Evolutionary conservation across 1,139 yeast genomes (phyloP).

Genomic region (Geotrichum cucujoidarum): DNA sequence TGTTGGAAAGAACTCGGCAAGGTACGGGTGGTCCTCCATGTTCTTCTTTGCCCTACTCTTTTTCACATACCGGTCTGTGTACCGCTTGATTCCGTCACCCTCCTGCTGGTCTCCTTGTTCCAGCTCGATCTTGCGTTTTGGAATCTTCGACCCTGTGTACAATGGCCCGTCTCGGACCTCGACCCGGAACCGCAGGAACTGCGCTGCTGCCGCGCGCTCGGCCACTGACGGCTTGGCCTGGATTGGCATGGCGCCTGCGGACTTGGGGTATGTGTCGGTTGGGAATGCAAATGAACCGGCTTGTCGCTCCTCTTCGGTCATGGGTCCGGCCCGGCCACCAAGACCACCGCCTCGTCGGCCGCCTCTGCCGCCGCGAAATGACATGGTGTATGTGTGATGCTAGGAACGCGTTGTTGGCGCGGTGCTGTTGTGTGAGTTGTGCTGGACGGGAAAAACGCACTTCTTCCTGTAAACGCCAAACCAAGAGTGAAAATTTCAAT

Average conservation of each 20-base stretch:
- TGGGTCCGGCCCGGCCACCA: conserved; percentile 18
- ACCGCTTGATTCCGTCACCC: conserved; percentile 36
- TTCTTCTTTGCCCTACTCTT: conserved; percentile 72
- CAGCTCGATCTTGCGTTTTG: conserved; percentile 5
- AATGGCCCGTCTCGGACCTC: conserved; percentile 71
- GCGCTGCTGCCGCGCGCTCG: conserved; percentile 55
- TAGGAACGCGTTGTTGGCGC: no score
- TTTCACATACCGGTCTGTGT: conserved; percentile 46
- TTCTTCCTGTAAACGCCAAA: no score
- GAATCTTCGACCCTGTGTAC: conserved; percentile 51
- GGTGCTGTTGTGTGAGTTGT: no score
- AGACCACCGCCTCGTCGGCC: conserved; percentile 17
- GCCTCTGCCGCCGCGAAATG: conserved; percentile 19
- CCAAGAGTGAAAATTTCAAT: no score
- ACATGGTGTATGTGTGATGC: conserved; percentile 15
- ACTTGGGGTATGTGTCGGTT: conserved; percentile 18
- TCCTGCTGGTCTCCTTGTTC: conserved; percentile 21
- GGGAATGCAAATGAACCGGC: conserved; percentile 19
- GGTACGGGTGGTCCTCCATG: conserved; percentile 76
- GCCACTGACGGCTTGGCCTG: conserved; percentile 56
- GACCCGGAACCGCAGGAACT: conserved; percentile 54
- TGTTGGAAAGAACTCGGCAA: conserved; percentile 56
- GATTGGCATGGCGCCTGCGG: conserved; percentile 45
- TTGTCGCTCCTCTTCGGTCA: conserved; percentile 20
- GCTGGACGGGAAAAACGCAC: no score